Evolutionary conservation across 257 asterid genomes (phyloP), one percentile per base, ranked within the genome.

Genomic region (Capsicum pubescens): DNA sequence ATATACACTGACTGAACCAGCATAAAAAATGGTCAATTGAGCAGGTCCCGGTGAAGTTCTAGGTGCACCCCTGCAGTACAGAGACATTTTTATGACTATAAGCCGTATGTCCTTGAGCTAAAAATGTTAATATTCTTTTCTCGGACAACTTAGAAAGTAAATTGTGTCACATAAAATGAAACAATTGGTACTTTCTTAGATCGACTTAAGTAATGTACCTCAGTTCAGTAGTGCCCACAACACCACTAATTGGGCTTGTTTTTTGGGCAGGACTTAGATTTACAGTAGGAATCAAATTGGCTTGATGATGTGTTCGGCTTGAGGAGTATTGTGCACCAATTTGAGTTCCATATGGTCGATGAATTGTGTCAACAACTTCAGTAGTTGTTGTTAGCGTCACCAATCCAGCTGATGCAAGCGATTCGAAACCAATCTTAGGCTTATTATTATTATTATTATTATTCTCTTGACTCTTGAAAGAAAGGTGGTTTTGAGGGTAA

Each of bases 381-480:
- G 36, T 50, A 72, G 92, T 61, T 11, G 92, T 87, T 55, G 93
- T 93, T 81, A 92, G 83, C 32, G 90, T 87, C 54, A 91, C 89
- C 79, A 90, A 76, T 82, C 95, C 97, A 84, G 93, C 61, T 15
- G 97, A 91, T 19, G 96, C 91, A 42, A 91, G 96, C 9, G 95
- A 91, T 61, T 89, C 91, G 39, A 89, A 92, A 48, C 95, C 94
- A 67, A 89, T 85, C 87, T 86, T 92, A 7, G 83, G 91, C 81
- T 63, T 90, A 42, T 89, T 90, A 35, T 86, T 91, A 67, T 86
- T 84, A 16, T 21, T 16, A 39, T 39, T 39, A 39, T 39, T 26
- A 2, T 58, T 19, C 52, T 21, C 39, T 46, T 46, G 80, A 50
- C 86, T 81, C 35, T 86, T 87, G 76, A 93, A 93, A 54, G 97